Percentiles rank a stretch among this genome's conserved stretches.
Evolutionary conservation across 1,284 basidiomycete species (phyloP).

Genomic region (Puccinia coronata): DNA sequence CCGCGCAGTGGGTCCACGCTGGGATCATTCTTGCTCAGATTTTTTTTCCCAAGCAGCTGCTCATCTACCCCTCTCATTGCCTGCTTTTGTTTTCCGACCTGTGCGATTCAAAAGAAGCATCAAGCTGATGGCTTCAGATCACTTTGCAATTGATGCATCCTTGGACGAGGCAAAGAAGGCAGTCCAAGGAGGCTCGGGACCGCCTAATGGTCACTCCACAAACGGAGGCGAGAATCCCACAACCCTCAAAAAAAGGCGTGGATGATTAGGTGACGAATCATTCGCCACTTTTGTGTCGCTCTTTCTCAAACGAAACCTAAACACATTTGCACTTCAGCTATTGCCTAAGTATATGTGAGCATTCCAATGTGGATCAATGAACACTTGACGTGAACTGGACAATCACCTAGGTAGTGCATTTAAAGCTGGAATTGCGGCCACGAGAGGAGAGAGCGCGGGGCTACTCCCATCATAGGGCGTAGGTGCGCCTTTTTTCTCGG

Average conservation of each 20-base stretch:
- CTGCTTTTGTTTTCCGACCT: constrained; percentile 69
- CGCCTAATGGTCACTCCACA: constrained; percentile 44
- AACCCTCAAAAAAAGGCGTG: not conserved
- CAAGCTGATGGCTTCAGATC: constrained; percentile 66
- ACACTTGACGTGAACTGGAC: no score
- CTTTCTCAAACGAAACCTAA: no score
- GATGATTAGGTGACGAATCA: not conserved
- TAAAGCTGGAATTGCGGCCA: no score
- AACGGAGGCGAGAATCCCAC: not conserved
- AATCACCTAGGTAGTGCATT: no score
- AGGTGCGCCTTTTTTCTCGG: no score
- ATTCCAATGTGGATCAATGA: no score
- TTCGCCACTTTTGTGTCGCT: no score
- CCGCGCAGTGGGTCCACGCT: constrained; percentile 61
- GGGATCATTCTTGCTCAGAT: not conserved
- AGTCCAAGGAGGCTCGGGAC: constrained; percentile 64
- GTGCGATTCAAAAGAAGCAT: constrained; percentile 99
- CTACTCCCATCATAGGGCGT: no score
- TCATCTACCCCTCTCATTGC: not conserved
- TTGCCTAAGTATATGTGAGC: no score
- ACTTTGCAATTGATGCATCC: constrained; percentile 97
- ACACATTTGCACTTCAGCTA: no score
- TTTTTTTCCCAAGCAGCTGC: not conserved
- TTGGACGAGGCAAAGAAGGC: constrained; percentile 94
- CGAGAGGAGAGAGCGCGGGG: no score